phyloP scores from a whole-genome alignment of 2,329 filamentous ascomycete genomes.

The Penicillium brevicompactum region DNA sequence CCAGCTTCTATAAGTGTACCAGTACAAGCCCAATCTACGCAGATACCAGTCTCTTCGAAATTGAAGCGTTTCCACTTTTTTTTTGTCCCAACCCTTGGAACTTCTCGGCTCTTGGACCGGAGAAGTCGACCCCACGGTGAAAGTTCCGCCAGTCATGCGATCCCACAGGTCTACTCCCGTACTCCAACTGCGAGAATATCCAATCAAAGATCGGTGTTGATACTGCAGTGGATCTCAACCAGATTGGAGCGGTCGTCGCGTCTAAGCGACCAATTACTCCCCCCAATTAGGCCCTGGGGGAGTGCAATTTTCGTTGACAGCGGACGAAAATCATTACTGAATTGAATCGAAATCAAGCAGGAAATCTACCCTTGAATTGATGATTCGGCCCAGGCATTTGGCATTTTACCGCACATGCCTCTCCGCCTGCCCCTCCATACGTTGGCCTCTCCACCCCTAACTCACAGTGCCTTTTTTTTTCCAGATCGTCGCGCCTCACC shows the following conservation, averaged over 20 bases:
- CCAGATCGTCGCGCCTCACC: constrained; percentile 7
- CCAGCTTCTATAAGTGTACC: not conserved
- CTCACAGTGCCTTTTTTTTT: constrained; percentile 1
- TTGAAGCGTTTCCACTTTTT: not conserved
- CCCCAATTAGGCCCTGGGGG: not conserved
- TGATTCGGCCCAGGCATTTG: not conserved
- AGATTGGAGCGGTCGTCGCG: not conserved
- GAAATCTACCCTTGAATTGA: not conserved
- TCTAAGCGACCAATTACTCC: not conserved
- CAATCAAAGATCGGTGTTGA: not conserved
- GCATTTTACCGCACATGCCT: constrained; percentile 6
- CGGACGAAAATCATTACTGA: constrained; percentile 1
- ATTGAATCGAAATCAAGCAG: not conserved
- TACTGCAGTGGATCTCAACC: not conserved
- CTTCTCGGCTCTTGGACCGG: not conserved
- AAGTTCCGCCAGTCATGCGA: not conserved
- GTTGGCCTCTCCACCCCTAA: constrained; percentile 3
- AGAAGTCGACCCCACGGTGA: not conserved
- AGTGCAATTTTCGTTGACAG: not conserved
- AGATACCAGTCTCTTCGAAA: not conserved
- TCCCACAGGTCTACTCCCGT: not conserved
- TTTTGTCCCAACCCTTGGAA: not conserved
- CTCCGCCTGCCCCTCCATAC: constrained; percentile 10
- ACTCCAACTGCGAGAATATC: not conserved
- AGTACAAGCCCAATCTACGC: not conserved